Evolutionary conservation across 2,329 filamentous ascomycete species (phyloP), one percentile per base, ranked within the genome.

Genomic region (Fusarium neocosmosporiellum): DNA sequence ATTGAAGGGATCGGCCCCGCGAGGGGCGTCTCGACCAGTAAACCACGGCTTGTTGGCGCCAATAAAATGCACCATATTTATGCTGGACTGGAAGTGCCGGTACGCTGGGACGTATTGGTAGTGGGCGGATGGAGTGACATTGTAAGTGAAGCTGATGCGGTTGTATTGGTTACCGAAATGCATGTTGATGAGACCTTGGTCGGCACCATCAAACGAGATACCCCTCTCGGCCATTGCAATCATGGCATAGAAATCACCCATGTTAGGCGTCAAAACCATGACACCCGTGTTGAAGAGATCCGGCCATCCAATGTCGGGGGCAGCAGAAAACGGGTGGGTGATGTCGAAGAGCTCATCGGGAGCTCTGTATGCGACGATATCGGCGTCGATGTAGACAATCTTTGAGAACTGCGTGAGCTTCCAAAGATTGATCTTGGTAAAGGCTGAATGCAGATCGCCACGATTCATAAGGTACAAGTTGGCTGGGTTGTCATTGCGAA

Each of bases 61-160:
- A 78, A 99, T 98, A 82, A 98, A 99, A 84, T 99, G 96, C 29
- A 97, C 92, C 85, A 97, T 89, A 79, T 89, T 95, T 78, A 99
- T 97, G 76, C 90, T 93, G 55, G 93, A 93, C 83, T 97, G 94
- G 82, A 97, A 97, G 86, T 98, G 94, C 73, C 91, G 90, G 83
- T 97, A 99, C 60, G 96, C 96, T 14, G 96, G 96, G 64, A 98
- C 88, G 83, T 98, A 99, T 84, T 99, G 96, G 84, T 99, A 99
- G 81, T 98, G 95, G 27, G 93, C 95, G 71, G 94, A 98, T 1
- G 96, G 96, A 0, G 96, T 99, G 82, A 96, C 96, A 81, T 99
- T 99, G 86, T 98, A 99, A 59, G 92, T 92, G 83, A 99, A 99
- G 83, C 94, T 95, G 79, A 99, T 84, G 74, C 95, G 91, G 82